Conservation (phyloP, 2,329 filamentous ascomycete species). For the Mollisiaceae sp. region DNA sequence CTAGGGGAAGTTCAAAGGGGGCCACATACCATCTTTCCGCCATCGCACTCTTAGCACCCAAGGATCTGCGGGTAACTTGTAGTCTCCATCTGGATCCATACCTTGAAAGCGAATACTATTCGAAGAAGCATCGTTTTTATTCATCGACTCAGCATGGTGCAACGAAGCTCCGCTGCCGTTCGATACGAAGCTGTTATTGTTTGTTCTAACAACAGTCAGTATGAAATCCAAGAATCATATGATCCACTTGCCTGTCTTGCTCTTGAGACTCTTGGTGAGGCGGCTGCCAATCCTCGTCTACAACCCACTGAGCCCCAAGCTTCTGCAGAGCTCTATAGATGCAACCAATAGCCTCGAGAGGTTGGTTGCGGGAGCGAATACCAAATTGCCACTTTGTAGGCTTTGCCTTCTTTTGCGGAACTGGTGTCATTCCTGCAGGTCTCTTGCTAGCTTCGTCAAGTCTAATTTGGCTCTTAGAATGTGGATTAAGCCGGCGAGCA, state of each 20-base stretch:
- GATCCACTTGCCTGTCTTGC: conserved; percentile 40
- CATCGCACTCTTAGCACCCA: conserved; percentile 95
- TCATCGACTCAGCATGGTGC: conserved; percentile 46
- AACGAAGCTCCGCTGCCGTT: conserved; percentile 44
- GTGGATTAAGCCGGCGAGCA: conserved; percentile 81
- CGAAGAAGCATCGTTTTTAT: conserved; percentile 38
- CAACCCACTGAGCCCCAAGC: conserved; percentile 87
- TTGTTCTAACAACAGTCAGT: conserved; percentile 38
- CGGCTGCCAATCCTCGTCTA: conserved; percentile 59
- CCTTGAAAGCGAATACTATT: conserved; percentile 38
- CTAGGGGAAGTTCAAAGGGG: conserved; percentile 54
- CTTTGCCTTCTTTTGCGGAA: conserved; percentile 73
- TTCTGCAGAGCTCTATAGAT: conserved; percentile 92
- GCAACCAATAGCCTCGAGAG: conserved; percentile 91
- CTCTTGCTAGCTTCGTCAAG: conserved; percentile 67
- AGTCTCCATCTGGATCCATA: conserved; percentile 65
- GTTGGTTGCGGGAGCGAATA: conserved; percentile 91
- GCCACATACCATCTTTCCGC: conserved; percentile 77
- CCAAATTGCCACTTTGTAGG: conserved; percentile 97
- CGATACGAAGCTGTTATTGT: conserved; percentile 49
- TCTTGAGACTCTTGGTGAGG: conserved; percentile 41
- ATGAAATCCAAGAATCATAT: conserved; percentile 20
- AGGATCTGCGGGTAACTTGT: conserved; percentile 88
- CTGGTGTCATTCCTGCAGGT: conserved; percentile 67
- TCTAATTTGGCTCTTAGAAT: conserved; percentile 73